Conservation (phyloP, 495 filamentous ascomycete species). For the Daldinia bambusicola region DNA sequence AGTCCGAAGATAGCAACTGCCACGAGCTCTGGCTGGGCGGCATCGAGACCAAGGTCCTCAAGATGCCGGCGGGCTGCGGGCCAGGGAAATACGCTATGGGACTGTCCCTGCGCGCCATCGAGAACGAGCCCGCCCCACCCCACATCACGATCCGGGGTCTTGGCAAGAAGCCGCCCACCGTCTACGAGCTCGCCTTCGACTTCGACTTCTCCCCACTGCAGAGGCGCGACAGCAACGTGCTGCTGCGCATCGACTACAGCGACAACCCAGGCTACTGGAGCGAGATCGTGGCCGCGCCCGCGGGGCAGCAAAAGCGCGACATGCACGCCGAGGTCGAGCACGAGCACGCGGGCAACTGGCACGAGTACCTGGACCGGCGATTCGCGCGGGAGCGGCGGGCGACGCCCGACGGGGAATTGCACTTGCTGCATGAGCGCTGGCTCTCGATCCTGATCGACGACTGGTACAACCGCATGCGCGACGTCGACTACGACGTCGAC, state of each 20-base stretch:
- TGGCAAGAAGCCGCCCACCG: not conserved
- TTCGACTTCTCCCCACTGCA: constrained; percentile 50
- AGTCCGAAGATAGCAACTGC: constrained; percentile 36
- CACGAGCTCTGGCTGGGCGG: not conserved
- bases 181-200: constrained; percentile 25
- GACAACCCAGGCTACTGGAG: constrained; percentile 54
- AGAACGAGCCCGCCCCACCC: too few relatives aligned
- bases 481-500: constrained; percentile 13
- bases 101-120: too few relatives aligned
- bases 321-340: not conserved
- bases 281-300: constrained; percentile 38
- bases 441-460: not conserved
- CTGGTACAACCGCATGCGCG: constrained; percentile 5
- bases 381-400: not conserved
- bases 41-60: not conserved
- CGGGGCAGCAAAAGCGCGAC: not conserved
- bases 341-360: not conserved
- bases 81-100: not conserved
- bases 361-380: not conserved
- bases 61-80: not conserved
- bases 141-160: not conserved
- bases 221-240: constrained; percentile 47
- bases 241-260: constrained; percentile 53
- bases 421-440: not conserved
- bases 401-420: too few relatives aligned